A percentile compares a stretch with the other conserved stretches of the same genome.
Evolutionary conservation across 352 stramenopile species (phyloP).

Genomic region (Phytophthora tubulina): DNA sequence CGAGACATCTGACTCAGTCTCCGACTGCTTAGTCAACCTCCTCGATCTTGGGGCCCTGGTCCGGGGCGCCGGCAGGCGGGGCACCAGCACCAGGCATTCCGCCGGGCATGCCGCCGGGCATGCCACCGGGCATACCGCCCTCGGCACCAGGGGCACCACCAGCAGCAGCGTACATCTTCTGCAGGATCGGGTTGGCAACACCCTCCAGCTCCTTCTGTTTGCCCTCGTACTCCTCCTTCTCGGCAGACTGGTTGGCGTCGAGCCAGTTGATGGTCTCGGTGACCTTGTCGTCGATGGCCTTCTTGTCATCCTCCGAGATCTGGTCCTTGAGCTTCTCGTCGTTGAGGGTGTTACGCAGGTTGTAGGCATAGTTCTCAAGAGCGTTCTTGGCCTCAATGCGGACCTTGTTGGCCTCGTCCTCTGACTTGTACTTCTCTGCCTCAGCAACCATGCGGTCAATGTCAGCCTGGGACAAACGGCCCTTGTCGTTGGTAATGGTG

Average conservation of each 20-base stretch:
- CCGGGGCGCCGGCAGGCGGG: conserved; percentile 43
- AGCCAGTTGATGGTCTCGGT: conserved; percentile 98
- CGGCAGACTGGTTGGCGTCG: conserved; percentile 91
- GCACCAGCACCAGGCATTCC: conserved; percentile 39
- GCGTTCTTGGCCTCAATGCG: conserved; percentile 96
- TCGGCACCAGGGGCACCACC: conserved; percentile 53
- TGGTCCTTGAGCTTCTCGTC: conserved; percentile 96
- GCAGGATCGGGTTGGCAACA: conserved; percentile 87
- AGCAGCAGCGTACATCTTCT: conserved; percentile 83
- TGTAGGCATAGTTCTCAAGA: conserved; percentile 97
- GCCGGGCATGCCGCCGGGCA: conserved; percentile 46
- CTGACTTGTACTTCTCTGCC: conserved; percentile 97
- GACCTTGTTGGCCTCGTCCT: conserved; percentile 97
- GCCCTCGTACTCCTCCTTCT: conserved; percentile 86
- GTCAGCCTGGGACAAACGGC: conserved; percentile 96
- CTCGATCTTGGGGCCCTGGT: conserved; percentile 84
- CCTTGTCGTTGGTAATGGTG: conserved; percentile 99
- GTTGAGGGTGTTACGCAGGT: conserved; percentile 92
- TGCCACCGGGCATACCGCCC: conserved; percentile 52
- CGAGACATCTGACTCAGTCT: conserved; percentile 28
- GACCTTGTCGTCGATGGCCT: conserved; percentile 88
- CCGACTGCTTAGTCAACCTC: conserved; percentile 73
- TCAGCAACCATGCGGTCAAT: conserved; percentile 99
- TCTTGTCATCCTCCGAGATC: conserved; percentile 92
- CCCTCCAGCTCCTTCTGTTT: conserved; percentile 93